Evolutionary conservation across 305 asterid genomes (phyloP).

Genomic region (Fraxinus sp.): DNA sequence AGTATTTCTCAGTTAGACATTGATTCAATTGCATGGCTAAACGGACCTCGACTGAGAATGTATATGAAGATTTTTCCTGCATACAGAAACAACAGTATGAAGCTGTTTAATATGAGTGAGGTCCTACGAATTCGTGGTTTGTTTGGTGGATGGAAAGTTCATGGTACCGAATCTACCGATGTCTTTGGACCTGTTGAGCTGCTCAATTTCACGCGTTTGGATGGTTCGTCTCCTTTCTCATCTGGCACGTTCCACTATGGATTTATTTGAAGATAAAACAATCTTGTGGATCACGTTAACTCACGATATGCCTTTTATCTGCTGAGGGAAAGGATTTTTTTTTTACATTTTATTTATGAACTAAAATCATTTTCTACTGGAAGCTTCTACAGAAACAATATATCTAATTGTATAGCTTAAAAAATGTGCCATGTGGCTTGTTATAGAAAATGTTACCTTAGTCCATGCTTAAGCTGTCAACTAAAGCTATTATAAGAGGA

Average conservation of each 20-base stretch:
- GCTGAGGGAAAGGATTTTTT: not conserved
- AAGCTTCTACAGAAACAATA: not conserved
- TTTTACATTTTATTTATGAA: not conserved
- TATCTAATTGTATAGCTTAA: not conserved
- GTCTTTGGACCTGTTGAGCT: slow-evolving; percentile 83
- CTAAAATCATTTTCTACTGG: not conserved
- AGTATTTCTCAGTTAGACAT: slow-evolving; percentile 47
- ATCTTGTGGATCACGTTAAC: not conserved
- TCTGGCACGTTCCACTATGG: not conserved
- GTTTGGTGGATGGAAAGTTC: slow-evolving; percentile 64
- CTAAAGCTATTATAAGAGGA: not conserved
- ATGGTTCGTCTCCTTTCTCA: slow-evolving; percentile 43
- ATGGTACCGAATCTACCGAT: slow-evolving; percentile 39
- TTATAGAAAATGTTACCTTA: not conserved
- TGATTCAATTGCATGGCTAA: slow-evolving; percentile 48
- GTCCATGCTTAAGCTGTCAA: not conserved
- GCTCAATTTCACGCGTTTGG: slow-evolving; percentile 64
- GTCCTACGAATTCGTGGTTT: slow-evolving; percentile 46
- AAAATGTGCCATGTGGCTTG: not conserved
- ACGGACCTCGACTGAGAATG: slow-evolving; percentile 67
- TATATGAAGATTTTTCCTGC: slow-evolving; percentile 62
- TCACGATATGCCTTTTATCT: not conserved
- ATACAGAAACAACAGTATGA: slow-evolving; percentile 24
- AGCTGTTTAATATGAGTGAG: slow-evolving; percentile 56
- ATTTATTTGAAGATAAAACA: not conserved